Conservation (phyloP, 2,329 filamentous ascomycete species). For the Exophiala sp. region DNA sequence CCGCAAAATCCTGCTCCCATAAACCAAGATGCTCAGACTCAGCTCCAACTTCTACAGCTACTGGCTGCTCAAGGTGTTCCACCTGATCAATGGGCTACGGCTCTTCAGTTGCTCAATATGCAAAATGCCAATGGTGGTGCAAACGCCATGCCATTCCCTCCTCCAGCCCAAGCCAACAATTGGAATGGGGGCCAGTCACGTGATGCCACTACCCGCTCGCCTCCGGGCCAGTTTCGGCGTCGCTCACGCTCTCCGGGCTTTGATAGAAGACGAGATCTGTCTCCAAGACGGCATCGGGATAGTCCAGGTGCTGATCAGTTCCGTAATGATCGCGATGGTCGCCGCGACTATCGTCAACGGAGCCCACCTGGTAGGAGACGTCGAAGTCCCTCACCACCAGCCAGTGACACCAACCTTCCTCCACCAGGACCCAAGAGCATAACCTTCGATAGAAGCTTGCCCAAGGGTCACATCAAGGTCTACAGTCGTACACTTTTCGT, state of each 20-base stretch:
- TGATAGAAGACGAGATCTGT: conserved; percentile 65
- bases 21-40: conserved; percentile 59
- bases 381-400: conserved; percentile 58
- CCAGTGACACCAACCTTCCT: conserved; percentile 41
- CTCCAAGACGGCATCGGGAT: conserved; percentile 59
- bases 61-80: conserved; percentile 72
- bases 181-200: conserved; percentile 44
- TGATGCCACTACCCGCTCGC: conserved; percentile 60
- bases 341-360: conserved; percentile 77
- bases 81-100: conserved; percentile 68
- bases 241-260: conserved; percentile 77
- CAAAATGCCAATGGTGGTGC: conserved; percentile 35
- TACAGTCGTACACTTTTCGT: conserved; percentile 94
- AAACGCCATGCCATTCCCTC: conserved; percentile 34
- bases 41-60: conserved; percentile 70
- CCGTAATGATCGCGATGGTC: conserved; percentile 52
- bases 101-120: conserved; percentile 50
- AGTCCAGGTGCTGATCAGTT: conserved; percentile 68
- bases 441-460: conserved; percentile 71
- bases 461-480: conserved; percentile 79
- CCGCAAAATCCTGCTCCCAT: conserved; percentile 27
- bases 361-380: conserved; percentile 67
- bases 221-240: conserved; percentile 60
- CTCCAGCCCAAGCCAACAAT: conserved; percentile 29
- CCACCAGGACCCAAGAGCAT: conserved; percentile 67